A percentile compares a stretch with the other conserved stretches of the same genome.
These are phyloP conservation scores for Macadamia integrifolia DNA, from an alignment of 164 flowering plant species.

Conservation along the genomic window DNA sequence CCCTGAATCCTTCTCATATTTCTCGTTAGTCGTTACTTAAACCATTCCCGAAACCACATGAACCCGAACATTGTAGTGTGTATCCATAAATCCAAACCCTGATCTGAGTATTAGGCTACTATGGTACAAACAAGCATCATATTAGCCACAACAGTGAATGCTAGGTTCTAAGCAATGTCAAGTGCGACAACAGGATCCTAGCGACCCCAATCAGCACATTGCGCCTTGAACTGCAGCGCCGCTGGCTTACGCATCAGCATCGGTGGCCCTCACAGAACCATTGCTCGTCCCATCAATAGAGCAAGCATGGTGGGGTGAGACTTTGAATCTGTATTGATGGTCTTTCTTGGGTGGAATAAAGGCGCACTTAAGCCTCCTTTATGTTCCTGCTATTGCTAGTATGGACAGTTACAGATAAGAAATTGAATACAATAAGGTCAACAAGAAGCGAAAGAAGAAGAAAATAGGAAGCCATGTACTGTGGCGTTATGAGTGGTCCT, in stretches of 20 bases:
- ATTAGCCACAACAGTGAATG: constrained; percentile 62
- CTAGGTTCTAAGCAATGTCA: constrained; percentile 80
- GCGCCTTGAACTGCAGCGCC: constrained; percentile 84
- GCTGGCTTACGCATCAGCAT: constrained; percentile 88
- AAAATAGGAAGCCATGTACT: too few species aligned
- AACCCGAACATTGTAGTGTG: constrained; percentile 60
- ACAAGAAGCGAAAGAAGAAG: neutral
- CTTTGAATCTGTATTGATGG: constrained; percentile 10
- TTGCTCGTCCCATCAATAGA: constrained; percentile 52
- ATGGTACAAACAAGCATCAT: constrained; percentile 42
- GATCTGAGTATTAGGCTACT: constrained; percentile 47
- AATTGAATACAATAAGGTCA: neutral
- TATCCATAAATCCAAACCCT: constrained; percentile 74
- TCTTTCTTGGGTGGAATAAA: constrained; percentile 42
- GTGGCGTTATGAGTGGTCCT: too few species aligned
- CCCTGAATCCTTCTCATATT: constrained; percentile 15
- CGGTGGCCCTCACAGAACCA: constrained; percentile 71
- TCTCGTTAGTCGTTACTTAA: constrained; percentile 73
- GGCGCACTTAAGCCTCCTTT: constrained; percentile 30
- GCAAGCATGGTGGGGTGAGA: constrained; percentile 45
- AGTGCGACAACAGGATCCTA: constrained; percentile 93
- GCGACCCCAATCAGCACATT: constrained; percentile 96
- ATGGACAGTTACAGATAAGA: constrained; percentile 7
- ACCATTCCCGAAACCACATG: constrained; percentile 80
- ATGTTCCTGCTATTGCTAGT: constrained; percentile 16